Evolutionary conservation across 2,329 filamentous ascomycete genomes (phyloP).

Genomic region (Trichoderma endophyticum): DNA sequence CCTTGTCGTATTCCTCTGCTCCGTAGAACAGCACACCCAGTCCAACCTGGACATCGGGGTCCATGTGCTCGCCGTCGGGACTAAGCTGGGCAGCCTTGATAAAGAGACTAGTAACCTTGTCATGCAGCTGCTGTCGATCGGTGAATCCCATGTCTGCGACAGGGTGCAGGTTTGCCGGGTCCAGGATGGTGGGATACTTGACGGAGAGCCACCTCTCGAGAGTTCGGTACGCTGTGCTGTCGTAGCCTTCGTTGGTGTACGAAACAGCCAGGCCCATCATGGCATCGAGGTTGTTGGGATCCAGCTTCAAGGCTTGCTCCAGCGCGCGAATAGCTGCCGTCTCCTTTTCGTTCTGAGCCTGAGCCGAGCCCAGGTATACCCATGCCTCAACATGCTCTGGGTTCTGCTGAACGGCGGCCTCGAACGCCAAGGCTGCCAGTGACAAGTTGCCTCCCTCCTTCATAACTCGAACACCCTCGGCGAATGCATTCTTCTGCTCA

Average conservation of each 20-base stretch:
- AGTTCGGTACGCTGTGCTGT: constrained; percentile 92
- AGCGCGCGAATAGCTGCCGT: constrained; percentile 90
- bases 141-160: constrained; percentile 89
- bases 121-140: constrained; percentile 83
- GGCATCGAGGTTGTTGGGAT: constrained; percentile 81
- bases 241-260: constrained; percentile 98
- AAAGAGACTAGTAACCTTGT: constrained; percentile 86
- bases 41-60: constrained; percentile 96
- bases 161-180: constrained; percentile 68
- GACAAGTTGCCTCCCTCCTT: constrained; percentile 91
- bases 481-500: constrained; percentile 77
- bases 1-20: constrained; percentile 96
- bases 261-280: constrained; percentile 95
- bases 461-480: constrained; percentile 91
- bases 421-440: constrained; percentile 88
- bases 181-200: constrained; percentile 82
- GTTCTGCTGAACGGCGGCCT: constrained; percentile 90
- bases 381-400: constrained; percentile 86
- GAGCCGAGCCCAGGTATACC: constrained; percentile 85
- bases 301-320: constrained; percentile 84
- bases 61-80: constrained; percentile 91
- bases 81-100: constrained; percentile 90
- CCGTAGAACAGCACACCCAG: constrained; percentile 97
- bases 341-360: constrained; percentile 99
- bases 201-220: constrained; percentile 95